These are phyloP conservation scores for Phytophthora fragariaefolia DNA, from an alignment of 352 stramenopile genomes.

Conservation along the genomic window DNA sequence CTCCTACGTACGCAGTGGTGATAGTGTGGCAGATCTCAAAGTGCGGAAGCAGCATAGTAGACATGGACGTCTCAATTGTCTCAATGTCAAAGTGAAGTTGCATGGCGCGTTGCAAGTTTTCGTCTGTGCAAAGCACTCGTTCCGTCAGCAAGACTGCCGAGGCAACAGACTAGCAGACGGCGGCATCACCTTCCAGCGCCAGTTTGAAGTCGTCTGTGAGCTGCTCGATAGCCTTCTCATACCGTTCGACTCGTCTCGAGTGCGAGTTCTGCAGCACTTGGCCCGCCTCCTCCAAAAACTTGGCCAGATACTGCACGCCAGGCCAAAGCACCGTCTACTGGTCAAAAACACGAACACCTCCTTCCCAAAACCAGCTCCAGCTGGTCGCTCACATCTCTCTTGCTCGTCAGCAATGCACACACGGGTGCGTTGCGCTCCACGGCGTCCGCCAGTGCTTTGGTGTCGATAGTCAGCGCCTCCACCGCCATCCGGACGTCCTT, in stretches of 20 bases:
- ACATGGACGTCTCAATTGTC: slow-evolving; percentile 55
- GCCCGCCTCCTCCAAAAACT: slow-evolving; percentile 45
- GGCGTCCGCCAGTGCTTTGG: slow-evolving; percentile 7
- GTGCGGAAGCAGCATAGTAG: slow-evolving; percentile 57
- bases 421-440: background rate
- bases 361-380: background rate
- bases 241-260: slow-evolving; percentile 36
- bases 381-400: slow-evolving; percentile 26
- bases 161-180: background rate
- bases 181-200: slow-evolving; percentile 36
- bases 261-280: slow-evolving; percentile 51
- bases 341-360: background rate
- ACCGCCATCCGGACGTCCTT: slow-evolving; percentile 7
- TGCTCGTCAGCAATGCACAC: slow-evolving; percentile 22
- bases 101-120: slow-evolving; percentile 37
- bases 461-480: background rate
- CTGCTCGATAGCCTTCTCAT: slow-evolving; percentile 38
- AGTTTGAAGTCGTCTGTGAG: slow-evolving; percentile 40
- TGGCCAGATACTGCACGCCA: slow-evolving; percentile 19
- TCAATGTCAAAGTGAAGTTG: slow-evolving; percentile 50
- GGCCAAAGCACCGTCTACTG: background rate
- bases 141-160: background rate
- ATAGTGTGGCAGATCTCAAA: slow-evolving; percentile 67
- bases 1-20: slow-evolving; percentile 48
- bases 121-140: slow-evolving; percentile 27